Base-by-base conservation (phyloP, 2,329 filamentous ascomycete species). In the Didymella pinodella region DNA sequence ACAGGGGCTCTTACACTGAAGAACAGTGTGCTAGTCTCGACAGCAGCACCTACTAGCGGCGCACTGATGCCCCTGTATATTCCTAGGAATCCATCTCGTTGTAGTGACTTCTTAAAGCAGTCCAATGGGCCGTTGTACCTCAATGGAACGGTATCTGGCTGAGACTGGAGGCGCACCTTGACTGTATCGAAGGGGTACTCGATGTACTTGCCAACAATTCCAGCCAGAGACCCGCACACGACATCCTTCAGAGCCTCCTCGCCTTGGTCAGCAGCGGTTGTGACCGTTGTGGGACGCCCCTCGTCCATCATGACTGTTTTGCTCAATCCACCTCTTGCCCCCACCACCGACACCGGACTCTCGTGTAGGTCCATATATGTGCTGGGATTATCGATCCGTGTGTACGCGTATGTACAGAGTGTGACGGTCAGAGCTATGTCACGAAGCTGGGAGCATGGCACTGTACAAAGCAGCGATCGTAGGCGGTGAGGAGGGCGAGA, bases 171-270 rank as follows among this genome's bases (percentile, higher is more conserved):
- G 40, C 95, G 91, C 60, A 99, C 95, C 80, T 99, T 99, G 77
- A 99, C 89, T 0, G 95, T 99, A 79, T 99, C 95, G 79, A 99
- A 99, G 25, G 95, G 95, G 76, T 97, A 99, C 77, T 99, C 95
- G 74, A 99, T 94, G 77, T 94, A 92, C 82, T 98, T 99, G 63
- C 94, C 94, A 34, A 92, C 88, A 59, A 96, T 87, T 61, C 95
- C 95, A 54, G 94, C 93, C 79, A 93, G 87, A 59, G 94, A 97
- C 75, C 95, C 95, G 76, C 92, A 98, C 11, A 89, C 74, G 55
- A 99, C 86, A 73, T 98, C 93, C 77, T 97, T 93, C 40, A 94
- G 71, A 5, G 92, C 91, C 71, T 95, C 90, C 29, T 83, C 66
- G 48, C 83, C 83, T 69, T 86, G 83, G 56, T 77, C 68, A 45